These are phyloP conservation scores for Diutina ranongensis DNA, from an alignment of 1,139 yeast genomes.

Conservation along the genomic window DNA sequence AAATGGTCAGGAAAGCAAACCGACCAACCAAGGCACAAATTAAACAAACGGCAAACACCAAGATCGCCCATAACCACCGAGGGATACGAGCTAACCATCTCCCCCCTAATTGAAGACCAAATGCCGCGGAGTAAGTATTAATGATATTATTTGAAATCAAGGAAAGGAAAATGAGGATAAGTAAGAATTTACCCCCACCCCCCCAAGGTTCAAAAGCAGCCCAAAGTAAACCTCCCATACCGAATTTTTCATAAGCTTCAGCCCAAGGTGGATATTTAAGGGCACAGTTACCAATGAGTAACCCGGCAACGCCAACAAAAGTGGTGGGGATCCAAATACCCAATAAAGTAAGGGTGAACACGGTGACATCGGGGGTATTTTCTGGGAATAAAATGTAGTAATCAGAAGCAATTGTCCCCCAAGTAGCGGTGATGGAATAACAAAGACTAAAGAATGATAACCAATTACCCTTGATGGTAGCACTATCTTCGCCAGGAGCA, in stretches of 20 bases:
- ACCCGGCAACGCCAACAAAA: constrained; percentile 67
- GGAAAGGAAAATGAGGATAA: constrained; percentile 58
- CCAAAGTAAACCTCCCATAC: constrained; percentile 71
- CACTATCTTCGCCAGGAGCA: constrained; percentile 24
- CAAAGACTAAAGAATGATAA: constrained; percentile 63
- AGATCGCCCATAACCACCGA: constrained; percentile 67
- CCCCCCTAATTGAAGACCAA: constrained; percentile 66
- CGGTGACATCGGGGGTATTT: constrained; percentile 42
- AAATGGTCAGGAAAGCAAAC: constrained; percentile 59
- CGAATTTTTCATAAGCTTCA: constrained; percentile 42
- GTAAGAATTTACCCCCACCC: constrained; percentile 67
- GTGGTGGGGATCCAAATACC: constrained; percentile 66
- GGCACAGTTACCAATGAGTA: constrained; percentile 56
- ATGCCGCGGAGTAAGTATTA: constrained; percentile 77
- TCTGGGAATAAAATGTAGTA: constrained; percentile 80
- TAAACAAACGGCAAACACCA: constrained; percentile 53
- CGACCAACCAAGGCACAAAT: constrained; percentile 70
- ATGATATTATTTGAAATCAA: constrained; percentile 71
- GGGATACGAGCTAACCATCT: constrained; percentile 53
- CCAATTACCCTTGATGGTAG: constrained; percentile 49
- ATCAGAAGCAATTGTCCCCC: constrained; percentile 86
- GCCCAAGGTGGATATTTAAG: constrained; percentile 49
- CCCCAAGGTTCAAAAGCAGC: constrained; percentile 68
- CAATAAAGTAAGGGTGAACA: constrained; percentile 52
- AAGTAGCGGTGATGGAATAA: constrained; percentile 75